These are phyloP conservation scores for Boletellus ananas DNA, from an alignment of 768 basidiomycete genomes.

Conservation along the genomic window DNA sequence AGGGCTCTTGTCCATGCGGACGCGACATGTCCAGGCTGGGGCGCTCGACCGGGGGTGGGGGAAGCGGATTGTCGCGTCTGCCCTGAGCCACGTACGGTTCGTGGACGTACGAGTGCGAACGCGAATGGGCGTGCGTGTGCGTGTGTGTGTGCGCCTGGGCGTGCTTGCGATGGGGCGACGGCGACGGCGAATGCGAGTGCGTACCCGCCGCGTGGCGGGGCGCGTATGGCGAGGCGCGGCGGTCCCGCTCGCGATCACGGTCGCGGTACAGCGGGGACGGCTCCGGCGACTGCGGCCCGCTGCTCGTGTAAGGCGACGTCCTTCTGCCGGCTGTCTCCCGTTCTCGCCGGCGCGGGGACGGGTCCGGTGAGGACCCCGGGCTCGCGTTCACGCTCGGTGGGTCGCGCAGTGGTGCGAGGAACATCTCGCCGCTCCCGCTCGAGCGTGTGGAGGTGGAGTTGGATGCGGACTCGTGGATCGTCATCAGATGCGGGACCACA, in stretches of 20 bases:
- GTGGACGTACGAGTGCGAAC: neutral
- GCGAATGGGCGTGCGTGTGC: neutral
- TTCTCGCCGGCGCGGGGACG: conserved; percentile 26
- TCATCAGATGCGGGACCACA: conserved; percentile 20
- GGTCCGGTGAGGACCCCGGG: conserved; percentile 25
- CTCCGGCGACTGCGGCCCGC: conserved; percentile 19
- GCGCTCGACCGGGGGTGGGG: conserved; percentile 28
- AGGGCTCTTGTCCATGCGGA: conserved; percentile 26
- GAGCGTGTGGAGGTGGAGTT: neutral
- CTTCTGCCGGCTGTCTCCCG: conserved; percentile 5
- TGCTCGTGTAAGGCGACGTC: conserved; percentile 19
- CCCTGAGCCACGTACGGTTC: conserved; percentile 6
- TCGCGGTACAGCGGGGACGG: conserved; percentile 26
- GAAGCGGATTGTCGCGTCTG: conserved; percentile 29
- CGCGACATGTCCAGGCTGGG: conserved; percentile 21
- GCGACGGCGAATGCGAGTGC: too few relatives aligned
- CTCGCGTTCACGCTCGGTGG: neutral
- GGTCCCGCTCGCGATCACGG: conserved; percentile 5
- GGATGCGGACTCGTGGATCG: conserved; percentile 27
- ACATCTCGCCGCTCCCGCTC: conserved; percentile 23
- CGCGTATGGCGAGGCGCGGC: conserved; percentile 21
- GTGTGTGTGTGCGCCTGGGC: neutral
- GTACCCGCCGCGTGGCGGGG: neutral
- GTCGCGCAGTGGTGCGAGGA: conserved; percentile 21
- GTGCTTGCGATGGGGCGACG: neutral